Evolutionary conservation across 345 rosid genomes (phyloP).

Genomic region (Laguncularia racemosa): DNA sequence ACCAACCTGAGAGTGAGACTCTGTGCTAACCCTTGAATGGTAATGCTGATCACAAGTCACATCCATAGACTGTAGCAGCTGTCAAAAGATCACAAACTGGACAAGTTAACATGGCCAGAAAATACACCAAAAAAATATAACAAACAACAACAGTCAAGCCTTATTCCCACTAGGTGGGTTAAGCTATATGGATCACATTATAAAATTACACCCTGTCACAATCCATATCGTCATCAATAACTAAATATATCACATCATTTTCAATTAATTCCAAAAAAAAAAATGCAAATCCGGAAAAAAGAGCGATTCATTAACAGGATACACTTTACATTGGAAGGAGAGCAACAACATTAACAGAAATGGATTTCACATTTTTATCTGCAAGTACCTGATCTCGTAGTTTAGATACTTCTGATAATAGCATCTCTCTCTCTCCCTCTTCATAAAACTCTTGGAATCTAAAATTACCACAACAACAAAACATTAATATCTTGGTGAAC

Average conservation of each 20-base stretch:
- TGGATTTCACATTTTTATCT: constrained; percentile 2
- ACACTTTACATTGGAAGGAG: too few relatives aligned
- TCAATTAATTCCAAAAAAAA: too few relatives aligned
- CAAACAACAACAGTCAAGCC: not conserved
- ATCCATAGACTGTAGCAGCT: constrained; percentile 60
- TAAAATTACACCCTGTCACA: too few relatives aligned
- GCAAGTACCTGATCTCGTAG: constrained; percentile 68
- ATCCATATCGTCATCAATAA: too few relatives aligned
- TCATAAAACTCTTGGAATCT: constrained; percentile 95
- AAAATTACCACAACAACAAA: constrained; percentile 15
- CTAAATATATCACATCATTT: too few relatives aligned
- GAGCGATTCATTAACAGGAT: too few relatives aligned
- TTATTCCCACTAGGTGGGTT: not conserved
- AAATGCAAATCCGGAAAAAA: too few relatives aligned
- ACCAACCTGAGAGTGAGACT: constrained; percentile 52
- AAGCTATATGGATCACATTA: too few relatives aligned
- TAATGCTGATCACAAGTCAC: constrained; percentile 37
- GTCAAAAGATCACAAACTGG: constrained; percentile 10
- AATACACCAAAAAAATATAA: not conserved
- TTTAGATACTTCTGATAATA: constrained; percentile 56
- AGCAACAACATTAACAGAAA: too few relatives aligned
- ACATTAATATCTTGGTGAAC: not conserved
- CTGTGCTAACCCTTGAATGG: constrained; percentile 22
- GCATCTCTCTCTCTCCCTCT: constrained; percentile 92
- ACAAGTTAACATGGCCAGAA: not conserved